Base-by-base conservation (phyloP, 1,139 yeast species). In the Saccharomycopsis crataegensis region DNA sequence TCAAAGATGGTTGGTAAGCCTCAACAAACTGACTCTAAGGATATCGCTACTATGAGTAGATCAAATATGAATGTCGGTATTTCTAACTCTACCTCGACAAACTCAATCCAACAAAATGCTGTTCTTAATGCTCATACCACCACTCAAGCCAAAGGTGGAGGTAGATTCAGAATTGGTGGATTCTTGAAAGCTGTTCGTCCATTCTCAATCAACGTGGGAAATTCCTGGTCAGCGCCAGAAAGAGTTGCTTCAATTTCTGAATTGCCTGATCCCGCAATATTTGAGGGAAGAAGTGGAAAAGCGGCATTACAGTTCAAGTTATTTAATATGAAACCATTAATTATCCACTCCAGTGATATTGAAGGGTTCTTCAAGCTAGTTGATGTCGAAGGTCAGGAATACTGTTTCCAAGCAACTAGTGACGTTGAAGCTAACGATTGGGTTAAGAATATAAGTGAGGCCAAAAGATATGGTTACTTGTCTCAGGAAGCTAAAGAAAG, bases 371-470 rank as follows among this genome's bases (percentile, higher is more conserved):
- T 89, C 72, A 84, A 84, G 62, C 71, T 89, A 46, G 80, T 80
- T 31, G 82, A 78, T 37, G 70, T 69, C 55, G 74, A 79, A 22
- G 72, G 70, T 55, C 76, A 76, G 41, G 91, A 85, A 58, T 79
- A 73, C 61, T 73, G 81, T 47, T 76, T 91, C 64, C 97, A 93
- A 66, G 84, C 94, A 0, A 66, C 77, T 1, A 72, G 68, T 59
- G 84, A 81, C n/a, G 60, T 62, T 2, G 95, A 87, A 41, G 79
- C 86, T 57, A 80, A 79, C 56, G 89, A 83, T 50, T 93, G 98
- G 98, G 73, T 88, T 43, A 71, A 75, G 50, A 64, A 68, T 46
- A 64, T 77, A 32, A 67, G 66, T 37, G 61, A 65, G 11, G 73
- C 78, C 1, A 73, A 74, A 55, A 67, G 75, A 58, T 71, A 69